Conservation (phyloP, 805 yeast species). For the Spathaspora boniae region DNA sequence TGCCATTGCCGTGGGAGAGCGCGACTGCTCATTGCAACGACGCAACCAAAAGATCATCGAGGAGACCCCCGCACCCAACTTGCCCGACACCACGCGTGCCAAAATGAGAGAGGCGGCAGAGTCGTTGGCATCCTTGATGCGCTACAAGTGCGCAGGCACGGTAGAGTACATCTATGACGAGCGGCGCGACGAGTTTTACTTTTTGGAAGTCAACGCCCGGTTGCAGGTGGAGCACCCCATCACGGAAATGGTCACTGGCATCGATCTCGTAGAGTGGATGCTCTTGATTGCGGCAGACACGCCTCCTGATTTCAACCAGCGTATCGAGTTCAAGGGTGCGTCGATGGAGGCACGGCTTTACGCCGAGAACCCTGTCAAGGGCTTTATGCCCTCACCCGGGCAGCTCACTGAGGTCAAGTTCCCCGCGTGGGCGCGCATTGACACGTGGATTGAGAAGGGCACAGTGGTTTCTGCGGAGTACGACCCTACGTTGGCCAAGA, state of each 20-base stretch:
- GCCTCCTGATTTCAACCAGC: slow-evolving; percentile 71
- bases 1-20: slow-evolving; percentile 92
- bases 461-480: slow-evolving; percentile 86
- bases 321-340: slow-evolving; percentile 70
- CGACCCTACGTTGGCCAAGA: slow-evolving; percentile 95
- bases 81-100: slow-evolving; percentile 74
- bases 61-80: slow-evolving; percentile 96
- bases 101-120: slow-evolving; percentile 83
- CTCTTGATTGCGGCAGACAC: slow-evolving; percentile 82
- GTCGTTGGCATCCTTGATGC: slow-evolving; percentile 73
- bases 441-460: slow-evolving; percentile 91
- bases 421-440: slow-evolving; percentile 91
- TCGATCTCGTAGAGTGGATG: slow-evolving; percentile 98
- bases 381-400: slow-evolving; percentile 95
- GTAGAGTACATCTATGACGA: slow-evolving; percentile 94
- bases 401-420: slow-evolving; percentile 79
- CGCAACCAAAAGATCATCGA: slow-evolving; percentile 95
- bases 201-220: slow-evolving; percentile 94
- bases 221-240: slow-evolving; percentile 97
- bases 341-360: slow-evolving; percentile 96
- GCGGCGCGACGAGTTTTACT: slow-evolving; percentile 82
- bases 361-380: slow-evolving; percentile 96
- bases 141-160: slow-evolving; percentile 96
- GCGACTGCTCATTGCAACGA: slow-evolving; percentile 96
- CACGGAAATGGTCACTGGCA: slow-evolving; percentile 91